These are phyloP conservation scores for Pleurotus pulmonarius DNA, from an alignment of 768 basidiomycete genomes.

Conservation along the genomic window DNA sequence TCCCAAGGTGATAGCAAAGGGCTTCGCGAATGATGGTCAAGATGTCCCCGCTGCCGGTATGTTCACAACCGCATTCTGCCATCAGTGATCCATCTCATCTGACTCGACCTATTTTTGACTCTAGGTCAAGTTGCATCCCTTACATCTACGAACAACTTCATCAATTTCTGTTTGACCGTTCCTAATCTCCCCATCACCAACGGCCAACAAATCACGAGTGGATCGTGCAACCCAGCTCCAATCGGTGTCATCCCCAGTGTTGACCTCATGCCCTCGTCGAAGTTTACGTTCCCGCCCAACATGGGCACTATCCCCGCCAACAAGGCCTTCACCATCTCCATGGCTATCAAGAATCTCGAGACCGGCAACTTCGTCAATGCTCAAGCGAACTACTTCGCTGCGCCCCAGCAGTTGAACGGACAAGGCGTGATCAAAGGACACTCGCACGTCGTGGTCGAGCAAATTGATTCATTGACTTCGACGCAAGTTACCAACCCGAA, in stretches of 20 bases:
- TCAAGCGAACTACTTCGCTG: slow-evolving; percentile 49
- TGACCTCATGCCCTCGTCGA: slow-evolving; percentile 44
- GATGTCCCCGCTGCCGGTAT: slow-evolving; percentile 31
- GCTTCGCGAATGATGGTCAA: slow-evolving; percentile 51
- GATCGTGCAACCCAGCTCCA: slow-evolving; percentile 57
- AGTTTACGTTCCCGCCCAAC: slow-evolving; percentile 42
- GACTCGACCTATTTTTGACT: neutral
- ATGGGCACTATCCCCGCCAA: slow-evolving; percentile 42
- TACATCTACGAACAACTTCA: slow-evolving; percentile 59
- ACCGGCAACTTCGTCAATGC: slow-evolving; percentile 57
- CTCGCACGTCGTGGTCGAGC: slow-evolving; percentile 58
- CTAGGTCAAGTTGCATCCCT: slow-evolving; percentile 47
- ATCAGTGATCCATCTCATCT: neutral
- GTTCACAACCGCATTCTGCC: neutral
- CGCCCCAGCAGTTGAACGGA: slow-evolving; percentile 50
- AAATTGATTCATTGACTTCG: slow-evolving; percentile 36
- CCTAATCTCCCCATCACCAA: slow-evolving; percentile 49
- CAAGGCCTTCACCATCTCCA: slow-evolving; percentile 45
- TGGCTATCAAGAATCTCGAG: slow-evolving; percentile 42
- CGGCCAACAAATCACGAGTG: slow-evolving; percentile 46
- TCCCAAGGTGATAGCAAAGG: slow-evolving; percentile 37
- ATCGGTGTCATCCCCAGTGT: slow-evolving; percentile 51
- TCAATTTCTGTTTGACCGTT: slow-evolving; percentile 48
- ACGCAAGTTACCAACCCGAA: slow-evolving; percentile 46
- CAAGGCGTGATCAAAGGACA: slow-evolving; percentile 52